Evolutionary conservation across 768 basidiomycete genomes (phyloP).

Genomic region (Phallus indusiatus): DNA sequence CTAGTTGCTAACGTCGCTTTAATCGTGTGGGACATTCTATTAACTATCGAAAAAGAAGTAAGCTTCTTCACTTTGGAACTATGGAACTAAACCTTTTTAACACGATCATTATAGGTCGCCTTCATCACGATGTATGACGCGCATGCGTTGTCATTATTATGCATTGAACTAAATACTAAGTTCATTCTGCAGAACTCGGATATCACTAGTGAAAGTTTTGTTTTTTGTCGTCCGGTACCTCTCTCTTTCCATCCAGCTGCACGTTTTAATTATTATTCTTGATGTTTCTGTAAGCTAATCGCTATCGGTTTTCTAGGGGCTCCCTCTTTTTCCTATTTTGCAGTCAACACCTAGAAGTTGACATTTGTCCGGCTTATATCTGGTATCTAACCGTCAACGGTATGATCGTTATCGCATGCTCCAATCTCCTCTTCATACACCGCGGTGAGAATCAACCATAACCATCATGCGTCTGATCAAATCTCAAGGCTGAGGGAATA

Average conservation of each 20-base stretch:
- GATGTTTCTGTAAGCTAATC: background rate
- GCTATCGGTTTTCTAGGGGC: background rate
- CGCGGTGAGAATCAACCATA: background rate
- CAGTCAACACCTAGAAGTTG: background rate
- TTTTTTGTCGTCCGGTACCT: background rate
- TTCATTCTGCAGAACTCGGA: background rate
- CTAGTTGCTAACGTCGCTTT: background rate
- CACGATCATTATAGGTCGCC: background rate
- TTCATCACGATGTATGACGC: background rate
- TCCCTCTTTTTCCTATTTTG: background rate
- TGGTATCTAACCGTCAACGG: background rate
- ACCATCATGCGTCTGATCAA: background rate
- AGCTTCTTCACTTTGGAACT: background rate
- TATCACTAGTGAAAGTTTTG: background rate
- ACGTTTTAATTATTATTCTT: background rate
- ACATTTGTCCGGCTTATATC: background rate
- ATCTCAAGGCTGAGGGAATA: background rate
- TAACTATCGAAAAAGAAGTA: background rate
- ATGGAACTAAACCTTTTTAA: background rate
- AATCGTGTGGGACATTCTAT: background rate
- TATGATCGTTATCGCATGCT: background rate
- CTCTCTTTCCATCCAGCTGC: background rate
- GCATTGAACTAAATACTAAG: background rate
- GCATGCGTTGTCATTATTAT: background rate
- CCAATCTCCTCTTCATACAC: background rate